These are phyloP conservation scores for Xanthoparmelia taractica DNA, from an alignment of 495 filamentous ascomycete species.

Conservation along the genomic window DNA sequence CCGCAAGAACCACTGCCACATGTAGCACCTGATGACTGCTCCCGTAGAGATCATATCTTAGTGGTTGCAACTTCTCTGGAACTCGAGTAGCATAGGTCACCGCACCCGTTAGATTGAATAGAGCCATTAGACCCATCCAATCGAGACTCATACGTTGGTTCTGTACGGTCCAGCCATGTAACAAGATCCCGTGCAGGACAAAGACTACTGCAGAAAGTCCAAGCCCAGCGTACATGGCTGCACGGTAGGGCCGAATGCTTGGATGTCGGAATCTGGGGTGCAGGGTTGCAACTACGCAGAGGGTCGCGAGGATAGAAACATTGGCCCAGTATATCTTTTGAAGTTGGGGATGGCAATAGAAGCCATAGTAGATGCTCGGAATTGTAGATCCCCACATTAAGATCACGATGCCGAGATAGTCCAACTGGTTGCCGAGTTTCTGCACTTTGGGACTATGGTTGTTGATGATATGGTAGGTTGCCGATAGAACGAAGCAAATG, in stretches of 20 bases:
- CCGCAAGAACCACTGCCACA: conserved; percentile 41
- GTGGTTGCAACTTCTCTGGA: conserved; percentile 41
- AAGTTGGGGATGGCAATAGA: conserved; percentile 34
- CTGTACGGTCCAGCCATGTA: conserved; percentile 36
- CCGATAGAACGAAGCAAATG: conserved; percentile 45
- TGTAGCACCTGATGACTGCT: conserved; percentile 49
- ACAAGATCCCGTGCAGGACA: conserved; percentile 35
- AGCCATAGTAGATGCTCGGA: conserved; percentile 46
- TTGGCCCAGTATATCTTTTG: conserved; percentile 35
- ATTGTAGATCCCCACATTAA: conserved; percentile 48
- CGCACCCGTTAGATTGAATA: conserved; percentile 38
- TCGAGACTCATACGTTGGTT: conserved; percentile 36
- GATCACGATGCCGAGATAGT: conserved; percentile 45
- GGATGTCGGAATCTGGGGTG: conserved; percentile 22
- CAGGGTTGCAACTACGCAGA: conserved; percentile 22
- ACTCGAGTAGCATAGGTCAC: conserved; percentile 40
- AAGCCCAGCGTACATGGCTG: conserved; percentile 37
- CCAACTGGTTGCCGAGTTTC: conserved; percentile 37
- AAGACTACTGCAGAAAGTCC: conserved; percentile 39
- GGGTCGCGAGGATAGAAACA: conserved; percentile 22
- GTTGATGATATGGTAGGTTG: conserved; percentile 44
- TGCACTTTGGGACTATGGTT: conserved; percentile 38
- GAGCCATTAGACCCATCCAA: conserved; percentile 36
- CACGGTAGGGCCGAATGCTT: conserved; percentile 27
- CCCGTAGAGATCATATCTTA: conserved; percentile 42